Conservation (phyloP, 768 basidiomycete genomes). For the Kwoniella bestiolae region DNA sequence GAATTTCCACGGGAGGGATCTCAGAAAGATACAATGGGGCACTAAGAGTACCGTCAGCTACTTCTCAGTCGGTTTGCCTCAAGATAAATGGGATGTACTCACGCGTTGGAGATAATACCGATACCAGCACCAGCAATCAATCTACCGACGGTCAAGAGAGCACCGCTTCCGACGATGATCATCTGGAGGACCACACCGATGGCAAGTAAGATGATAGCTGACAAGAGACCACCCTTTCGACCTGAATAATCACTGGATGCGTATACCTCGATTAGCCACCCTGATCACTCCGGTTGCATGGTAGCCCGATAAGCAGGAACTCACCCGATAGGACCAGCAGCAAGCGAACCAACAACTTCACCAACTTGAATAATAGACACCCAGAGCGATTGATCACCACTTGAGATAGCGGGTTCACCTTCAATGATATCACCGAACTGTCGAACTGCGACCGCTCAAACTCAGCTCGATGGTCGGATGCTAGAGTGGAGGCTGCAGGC, state of each 20-base stretch:
- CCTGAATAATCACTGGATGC: slow-evolving; percentile 44
- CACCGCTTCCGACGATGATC: slow-evolving; percentile 35
- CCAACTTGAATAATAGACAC: slow-evolving; percentile 54
- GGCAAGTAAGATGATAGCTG: slow-evolving; percentile 46
- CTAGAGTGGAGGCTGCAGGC: too few species aligned
- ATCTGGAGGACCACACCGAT: slow-evolving; percentile 51
- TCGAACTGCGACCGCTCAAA: slow-evolving; percentile 15
- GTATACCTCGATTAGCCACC: neutral
- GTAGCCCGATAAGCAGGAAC: neutral
- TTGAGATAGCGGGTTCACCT: slow-evolving; percentile 33
- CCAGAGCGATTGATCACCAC: slow-evolving; percentile 44
- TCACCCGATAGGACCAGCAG: slow-evolving; percentile 52
- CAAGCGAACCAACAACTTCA: slow-evolving; percentile 55
- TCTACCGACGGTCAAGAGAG: slow-evolving; percentile 53
- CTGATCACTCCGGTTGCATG: neutral
- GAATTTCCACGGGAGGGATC: slow-evolving; percentile 54
- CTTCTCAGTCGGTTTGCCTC: neutral
- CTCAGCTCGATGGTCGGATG: too few species aligned
- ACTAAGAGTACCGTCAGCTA: slow-evolving; percentile 11
- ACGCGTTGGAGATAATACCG: slow-evolving; percentile 50
- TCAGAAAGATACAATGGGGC: slow-evolving; percentile 57
- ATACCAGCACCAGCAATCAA: slow-evolving; percentile 55
- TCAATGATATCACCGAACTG: slow-evolving; percentile 40
- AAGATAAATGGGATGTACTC: too few species aligned
- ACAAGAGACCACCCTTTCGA: slow-evolving; percentile 50